These are phyloP conservation scores for Spencermartinsiella europaea DNA, from an alignment of 805 yeast species.

Conservation along the genomic window DNA sequence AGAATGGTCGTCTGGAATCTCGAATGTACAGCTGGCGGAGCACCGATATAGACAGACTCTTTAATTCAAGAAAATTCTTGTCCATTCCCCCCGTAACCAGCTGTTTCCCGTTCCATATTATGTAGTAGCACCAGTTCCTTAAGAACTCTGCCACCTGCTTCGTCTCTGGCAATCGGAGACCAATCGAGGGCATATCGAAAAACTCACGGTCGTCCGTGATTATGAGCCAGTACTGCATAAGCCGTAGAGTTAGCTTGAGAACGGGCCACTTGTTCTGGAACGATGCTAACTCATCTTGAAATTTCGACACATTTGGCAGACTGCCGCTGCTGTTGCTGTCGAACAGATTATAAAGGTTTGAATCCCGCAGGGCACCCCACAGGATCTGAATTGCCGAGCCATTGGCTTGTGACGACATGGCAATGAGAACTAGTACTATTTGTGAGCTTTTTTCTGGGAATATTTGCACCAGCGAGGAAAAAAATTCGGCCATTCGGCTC, in stretches of 20 bases:
- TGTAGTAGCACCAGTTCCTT: constrained; percentile 44
- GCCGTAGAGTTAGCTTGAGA: constrained; percentile 50
- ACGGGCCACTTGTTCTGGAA: constrained; percentile 22
- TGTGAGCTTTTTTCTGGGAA: not conserved
- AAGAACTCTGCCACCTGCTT: constrained; percentile 42
- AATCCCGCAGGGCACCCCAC: constrained; percentile 16
- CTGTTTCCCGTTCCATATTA: constrained; percentile 38
- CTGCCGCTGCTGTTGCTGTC: not conserved
- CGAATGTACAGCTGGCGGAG: constrained; percentile 61
- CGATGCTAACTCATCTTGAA: not conserved
- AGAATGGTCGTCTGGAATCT: constrained; percentile 54
- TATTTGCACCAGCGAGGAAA: not conserved
- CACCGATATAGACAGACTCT: constrained; percentile 43
- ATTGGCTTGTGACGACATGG: not conserved
- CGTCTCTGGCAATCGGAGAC: constrained; percentile 39
- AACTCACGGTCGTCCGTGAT: constrained; percentile 64
- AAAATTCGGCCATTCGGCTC: not conserved
- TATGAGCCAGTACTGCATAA: constrained; percentile 60
- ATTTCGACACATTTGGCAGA: not conserved
- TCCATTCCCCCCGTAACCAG: constrained; percentile 5
- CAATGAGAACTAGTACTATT: not conserved
- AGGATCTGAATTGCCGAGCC: constrained; percentile 16
- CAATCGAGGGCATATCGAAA: constrained; percentile 37
- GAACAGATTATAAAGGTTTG: constrained; percentile 6
- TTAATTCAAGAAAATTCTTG: constrained; percentile 15